Conservation (phyloP, 169 alveolate species). For the Plasmodium sp. region DNA sequence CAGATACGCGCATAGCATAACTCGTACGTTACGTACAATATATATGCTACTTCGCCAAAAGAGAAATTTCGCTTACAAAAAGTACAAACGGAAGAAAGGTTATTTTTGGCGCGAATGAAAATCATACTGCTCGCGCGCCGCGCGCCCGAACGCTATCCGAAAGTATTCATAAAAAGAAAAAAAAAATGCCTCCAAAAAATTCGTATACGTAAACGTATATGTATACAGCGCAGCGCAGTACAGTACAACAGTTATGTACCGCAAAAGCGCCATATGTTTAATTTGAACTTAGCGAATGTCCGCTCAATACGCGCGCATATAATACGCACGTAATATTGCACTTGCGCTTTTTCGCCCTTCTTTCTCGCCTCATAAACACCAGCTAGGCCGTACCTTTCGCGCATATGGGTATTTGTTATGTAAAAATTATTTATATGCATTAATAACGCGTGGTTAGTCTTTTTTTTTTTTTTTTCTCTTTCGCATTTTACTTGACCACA, state of each 20-base stretch:
- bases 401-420: neutral
- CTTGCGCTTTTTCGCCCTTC: conserved; percentile 5
- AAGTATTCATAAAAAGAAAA: neutral
- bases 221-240: neutral
- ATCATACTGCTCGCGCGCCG: neutral
- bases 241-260: neutral
- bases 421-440: neutral
- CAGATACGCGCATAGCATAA: neutral
- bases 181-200: neutral
- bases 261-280: neutral
- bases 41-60: neutral
- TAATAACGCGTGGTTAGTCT: neutral
- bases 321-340: neutral
- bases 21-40: neutral
- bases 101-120: neutral
- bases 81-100: neutral
- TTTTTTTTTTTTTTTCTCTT: neutral
- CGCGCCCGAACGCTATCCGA: conserved; percentile 1
- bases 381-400: neutral
- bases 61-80: neutral
- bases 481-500: neutral
- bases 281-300: neutral
- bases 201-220: neutral
- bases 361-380: neutral
- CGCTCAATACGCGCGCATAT: neutral